Evolutionary conservation across 1,284 basidiomycete genomes (phyloP).

Genomic region (Rhodotorula sp.): DNA sequence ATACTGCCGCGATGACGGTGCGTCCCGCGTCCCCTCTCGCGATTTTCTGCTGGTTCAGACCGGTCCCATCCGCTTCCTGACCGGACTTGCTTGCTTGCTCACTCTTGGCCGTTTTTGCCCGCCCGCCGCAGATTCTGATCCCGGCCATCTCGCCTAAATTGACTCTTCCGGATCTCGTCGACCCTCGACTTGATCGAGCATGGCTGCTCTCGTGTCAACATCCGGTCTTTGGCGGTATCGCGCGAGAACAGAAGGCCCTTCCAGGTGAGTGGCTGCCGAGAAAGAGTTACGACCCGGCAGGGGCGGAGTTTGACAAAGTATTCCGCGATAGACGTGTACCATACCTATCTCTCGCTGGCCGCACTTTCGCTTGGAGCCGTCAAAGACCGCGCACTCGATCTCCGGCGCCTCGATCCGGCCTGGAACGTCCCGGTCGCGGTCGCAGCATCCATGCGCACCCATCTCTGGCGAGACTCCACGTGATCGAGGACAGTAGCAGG

Average conservation of each 20-base stretch:
- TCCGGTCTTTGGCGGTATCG: constrained; percentile 75
- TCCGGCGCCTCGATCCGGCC: constrained; percentile 63
- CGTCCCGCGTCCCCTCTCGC: no score
- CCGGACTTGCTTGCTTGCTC: no score
- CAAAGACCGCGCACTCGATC: background rate
- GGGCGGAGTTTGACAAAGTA: no score
- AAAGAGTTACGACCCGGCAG: no score
- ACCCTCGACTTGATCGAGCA: constrained; percentile 54
- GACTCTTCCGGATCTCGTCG: constrained; percentile 1
- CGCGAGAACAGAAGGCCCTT: constrained; percentile 71
- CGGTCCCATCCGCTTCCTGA: no score
- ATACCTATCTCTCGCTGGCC: constrained; percentile 84
- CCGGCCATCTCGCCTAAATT: background rate
- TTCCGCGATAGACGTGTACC: constrained; percentile 66
- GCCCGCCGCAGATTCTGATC: constrained; percentile 17
- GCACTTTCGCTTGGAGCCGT: constrained; percentile 60
- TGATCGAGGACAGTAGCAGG: no score
- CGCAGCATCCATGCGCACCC: constrained; percentile 61
- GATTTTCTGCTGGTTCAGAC: no score
- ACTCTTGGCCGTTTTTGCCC: no score
- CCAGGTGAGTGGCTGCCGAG: constrained; percentile 58
- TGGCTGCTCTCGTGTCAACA: constrained; percentile 75
- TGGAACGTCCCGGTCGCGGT: constrained; percentile 69
- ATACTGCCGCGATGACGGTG: constrained; percentile 72
- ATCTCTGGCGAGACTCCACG: constrained; percentile 50